Percentiles rank a stretch among this genome's conserved stretches.
phyloP scores from a whole-genome alignment of 441 rosid genomes.

The Jatropha podagrica region DNA sequence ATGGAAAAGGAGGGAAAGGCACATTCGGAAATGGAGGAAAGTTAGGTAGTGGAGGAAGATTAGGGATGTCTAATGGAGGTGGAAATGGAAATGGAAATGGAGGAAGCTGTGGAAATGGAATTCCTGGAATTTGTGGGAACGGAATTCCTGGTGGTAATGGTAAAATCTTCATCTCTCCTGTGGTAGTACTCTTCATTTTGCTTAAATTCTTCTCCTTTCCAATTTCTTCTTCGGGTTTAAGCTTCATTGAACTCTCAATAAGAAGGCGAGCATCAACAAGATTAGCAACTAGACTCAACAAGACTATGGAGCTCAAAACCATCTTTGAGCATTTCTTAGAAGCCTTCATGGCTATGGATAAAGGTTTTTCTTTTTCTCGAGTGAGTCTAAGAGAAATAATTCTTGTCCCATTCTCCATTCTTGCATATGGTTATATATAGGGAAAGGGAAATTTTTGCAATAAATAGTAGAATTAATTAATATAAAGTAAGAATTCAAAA shows the following conservation, averaged over 20 bases:
- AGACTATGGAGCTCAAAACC: not conserved
- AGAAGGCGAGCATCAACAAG: slow-evolving; percentile 7
- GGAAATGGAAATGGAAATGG: not conserved
- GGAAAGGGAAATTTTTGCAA: too few relatives aligned
- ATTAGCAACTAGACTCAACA: slow-evolving; percentile 1
- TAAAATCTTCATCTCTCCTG: slow-evolving; percentile 10
- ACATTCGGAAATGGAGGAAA: slow-evolving; percentile 18
- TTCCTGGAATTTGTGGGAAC: not conserved
- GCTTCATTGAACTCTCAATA: not conserved
- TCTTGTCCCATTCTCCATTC: too few relatives aligned
- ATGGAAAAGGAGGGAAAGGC: slow-evolving; percentile 17
- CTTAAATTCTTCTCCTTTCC: not conserved
- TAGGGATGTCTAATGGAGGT: slow-evolving; percentile 21
- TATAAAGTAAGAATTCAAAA: too few relatives aligned
- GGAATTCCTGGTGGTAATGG: slow-evolving; percentile 10
- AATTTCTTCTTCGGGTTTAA: slow-evolving; percentile 4
- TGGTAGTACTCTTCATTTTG: not conserved
- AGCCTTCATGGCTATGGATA: not conserved
- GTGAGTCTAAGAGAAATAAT: too few relatives aligned
- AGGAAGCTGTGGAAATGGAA: not conserved
- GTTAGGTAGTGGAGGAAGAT: slow-evolving; percentile 20
- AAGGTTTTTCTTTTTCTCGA: not conserved
- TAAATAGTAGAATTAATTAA: too few relatives aligned
- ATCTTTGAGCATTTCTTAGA: not conserved
- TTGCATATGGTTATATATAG: too few relatives aligned